Conservation (phyloP, 768 basidiomycete genomes). For the Neoboletus brunneissimus region DNA sequence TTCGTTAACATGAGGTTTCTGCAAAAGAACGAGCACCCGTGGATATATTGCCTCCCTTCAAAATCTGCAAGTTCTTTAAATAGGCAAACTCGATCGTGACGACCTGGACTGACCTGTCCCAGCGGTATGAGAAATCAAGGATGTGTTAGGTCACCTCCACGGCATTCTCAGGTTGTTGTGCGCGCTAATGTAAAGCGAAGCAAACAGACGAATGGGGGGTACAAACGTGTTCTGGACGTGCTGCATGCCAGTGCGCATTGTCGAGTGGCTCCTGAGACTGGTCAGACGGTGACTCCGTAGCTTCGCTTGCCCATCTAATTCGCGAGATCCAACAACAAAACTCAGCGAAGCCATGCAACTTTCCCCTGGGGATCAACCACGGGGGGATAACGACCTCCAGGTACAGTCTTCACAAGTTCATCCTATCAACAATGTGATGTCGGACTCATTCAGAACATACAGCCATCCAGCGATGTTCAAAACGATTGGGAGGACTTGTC, state of each 20-base stretch:
- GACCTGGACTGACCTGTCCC: too few species aligned
- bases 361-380: background rate
- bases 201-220: too few species aligned
- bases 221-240: background rate
- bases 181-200: too few species aligned
- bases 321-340: background rate
- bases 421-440: background rate
- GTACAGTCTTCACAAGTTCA: slow-evolving; percentile 12
- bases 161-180: too few species aligned
- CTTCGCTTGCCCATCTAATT: background rate
- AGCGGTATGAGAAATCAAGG: too few species aligned
- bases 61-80: too few species aligned
- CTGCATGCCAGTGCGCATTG: background rate
- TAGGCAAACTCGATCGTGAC: too few species aligned
- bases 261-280: background rate
- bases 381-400: background rate
- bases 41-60: too few species aligned
- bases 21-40: background rate
- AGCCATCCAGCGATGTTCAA: slow-evolving; percentile 5
- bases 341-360: slow-evolving; percentile 14
- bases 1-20: too few species aligned
- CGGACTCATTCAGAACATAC: background rate
- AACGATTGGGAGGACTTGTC: slow-evolving; percentile 38
- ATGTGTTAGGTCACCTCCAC: too few species aligned
- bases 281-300: background rate